These are phyloP conservation scores for Helicostylum pulchrum DNA, from an alignment of 192 early-diverging fungal genomes.

Conservation along the genomic window DNA sequence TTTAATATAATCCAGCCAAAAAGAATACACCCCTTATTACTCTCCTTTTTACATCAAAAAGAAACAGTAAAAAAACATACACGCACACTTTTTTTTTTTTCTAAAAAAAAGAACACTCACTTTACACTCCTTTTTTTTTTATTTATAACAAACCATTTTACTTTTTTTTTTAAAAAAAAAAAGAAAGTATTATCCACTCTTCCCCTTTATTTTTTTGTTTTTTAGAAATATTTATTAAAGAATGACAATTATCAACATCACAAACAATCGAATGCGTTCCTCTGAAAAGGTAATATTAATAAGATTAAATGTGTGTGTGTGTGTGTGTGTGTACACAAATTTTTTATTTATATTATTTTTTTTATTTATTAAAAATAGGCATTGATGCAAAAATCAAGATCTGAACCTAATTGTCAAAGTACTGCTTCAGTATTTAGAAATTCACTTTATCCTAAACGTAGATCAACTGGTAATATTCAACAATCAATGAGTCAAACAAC, in stretches of 20 bases:
- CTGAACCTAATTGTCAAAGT: constrained; percentile 26
- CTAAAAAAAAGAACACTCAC: too few relatives aligned
- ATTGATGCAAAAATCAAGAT: constrained; percentile 29
- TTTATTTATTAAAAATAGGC: constrained; percentile 1
- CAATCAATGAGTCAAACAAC: constrained; percentile 16
- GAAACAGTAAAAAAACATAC: not conserved
- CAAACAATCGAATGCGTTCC: not conserved
- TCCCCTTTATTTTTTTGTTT: not conserved
- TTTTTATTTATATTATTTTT: not conserved
- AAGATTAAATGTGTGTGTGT: not conserved
- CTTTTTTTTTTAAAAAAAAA: not conserved
- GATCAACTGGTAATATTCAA: constrained; percentile 27
- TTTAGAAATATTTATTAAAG: not conserved
- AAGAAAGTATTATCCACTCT: not conserved
- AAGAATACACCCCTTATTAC: not conserved
- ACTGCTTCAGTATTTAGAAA: not conserved
- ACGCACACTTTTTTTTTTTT: too few relatives aligned
- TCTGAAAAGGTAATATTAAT: constrained; percentile 5
- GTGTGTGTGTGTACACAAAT: not conserved
- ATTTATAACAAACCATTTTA: not conserved
- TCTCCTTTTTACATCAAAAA: not conserved
- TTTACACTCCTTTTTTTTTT: too few relatives aligned
- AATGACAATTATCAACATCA: not conserved
- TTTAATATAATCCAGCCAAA: not conserved
- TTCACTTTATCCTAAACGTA: constrained; percentile 26